These are phyloP conservation scores for Moniliophthora roreri DNA, from an alignment of 1,284 basidiomycete genomes.

Conservation along the genomic window DNA sequence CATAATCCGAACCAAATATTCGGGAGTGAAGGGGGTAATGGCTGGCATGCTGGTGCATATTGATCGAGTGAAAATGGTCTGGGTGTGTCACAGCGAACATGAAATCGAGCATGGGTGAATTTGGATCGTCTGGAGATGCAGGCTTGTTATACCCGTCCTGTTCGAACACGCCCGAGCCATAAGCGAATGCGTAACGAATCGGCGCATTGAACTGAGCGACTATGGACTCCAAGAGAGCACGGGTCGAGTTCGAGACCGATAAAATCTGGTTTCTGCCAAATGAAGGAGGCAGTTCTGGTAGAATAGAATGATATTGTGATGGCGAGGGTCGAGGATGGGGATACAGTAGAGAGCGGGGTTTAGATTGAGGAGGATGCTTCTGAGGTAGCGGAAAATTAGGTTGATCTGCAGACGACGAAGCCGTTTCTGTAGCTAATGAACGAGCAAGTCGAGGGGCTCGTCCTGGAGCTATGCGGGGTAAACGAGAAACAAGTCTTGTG, in stretches of 20 bases:
- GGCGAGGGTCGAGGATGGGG: conserved; percentile 53
- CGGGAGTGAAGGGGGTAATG: conserved; percentile 91
- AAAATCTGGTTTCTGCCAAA: conserved; percentile 85
- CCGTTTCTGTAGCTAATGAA: conserved; percentile 50
- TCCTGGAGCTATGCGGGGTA: not conserved
- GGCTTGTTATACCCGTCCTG: conserved; percentile 69
- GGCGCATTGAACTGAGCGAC: conserved; percentile 80
- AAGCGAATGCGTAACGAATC: conserved; percentile 91
- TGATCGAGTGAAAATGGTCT: conserved; percentile 92
- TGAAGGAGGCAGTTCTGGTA: conserved; percentile 60
- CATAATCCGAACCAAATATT: conserved; percentile 75
- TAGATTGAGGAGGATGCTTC: conserved; percentile 23
- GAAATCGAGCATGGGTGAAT: conserved; percentile 89
- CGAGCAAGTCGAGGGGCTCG: conserved; percentile 30
- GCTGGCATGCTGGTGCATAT: conserved; percentile 84
- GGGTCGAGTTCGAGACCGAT: conserved; percentile 72
- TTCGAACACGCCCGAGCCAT: conserved; percentile 92
- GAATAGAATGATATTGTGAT: conserved; percentile 38
- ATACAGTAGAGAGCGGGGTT: conserved; percentile 38
- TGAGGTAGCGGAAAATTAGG: conserved; percentile 34
- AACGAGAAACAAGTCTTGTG: too few relatives aligned
- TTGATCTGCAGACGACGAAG: conserved; percentile 31
- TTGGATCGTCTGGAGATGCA: conserved; percentile 26
- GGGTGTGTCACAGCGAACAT: conserved; percentile 93
- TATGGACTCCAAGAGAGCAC: conserved; percentile 75